phyloP scores from a whole-genome alignment of 148 eudicot species.

The Hydrangea macrophylla region DNA sequence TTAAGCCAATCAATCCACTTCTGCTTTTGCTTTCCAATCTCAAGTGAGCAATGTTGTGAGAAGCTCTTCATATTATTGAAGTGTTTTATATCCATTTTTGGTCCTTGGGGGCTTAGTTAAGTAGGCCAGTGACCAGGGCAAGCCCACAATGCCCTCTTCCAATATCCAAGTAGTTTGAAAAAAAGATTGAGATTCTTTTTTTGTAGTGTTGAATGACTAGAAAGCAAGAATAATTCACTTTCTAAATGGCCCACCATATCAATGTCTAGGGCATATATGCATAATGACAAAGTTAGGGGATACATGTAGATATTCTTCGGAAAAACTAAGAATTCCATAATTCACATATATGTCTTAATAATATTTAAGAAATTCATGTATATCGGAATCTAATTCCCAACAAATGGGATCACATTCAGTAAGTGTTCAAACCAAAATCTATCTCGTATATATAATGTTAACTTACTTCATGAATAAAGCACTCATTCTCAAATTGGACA shows the following conservation, averaged over 20 bases:
- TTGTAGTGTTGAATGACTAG: background rate
- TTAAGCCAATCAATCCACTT: constrained; percentile 9
- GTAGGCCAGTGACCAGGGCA: constrained; percentile 7
- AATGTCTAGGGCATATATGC: background rate
- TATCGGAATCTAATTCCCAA: too few species aligned
- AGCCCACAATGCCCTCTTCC: constrained; percentile 1
- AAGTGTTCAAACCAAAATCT: too few species aligned
- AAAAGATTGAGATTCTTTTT: constrained; percentile 3
- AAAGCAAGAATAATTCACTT: background rate
- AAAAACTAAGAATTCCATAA: too few species aligned
- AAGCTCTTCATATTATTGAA: background rate
- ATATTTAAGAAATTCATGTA: too few species aligned
- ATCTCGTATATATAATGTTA: too few species aligned
- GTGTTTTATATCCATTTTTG: constrained; percentile 16
- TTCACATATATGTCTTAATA: too few species aligned
- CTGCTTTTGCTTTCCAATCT: background rate
- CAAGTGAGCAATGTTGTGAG: constrained; percentile 1
- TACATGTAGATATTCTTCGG: too few species aligned
- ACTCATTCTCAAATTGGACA: too few species aligned
- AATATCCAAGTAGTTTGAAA: background rate
- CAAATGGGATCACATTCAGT: too few species aligned
- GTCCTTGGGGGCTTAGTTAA: background rate
- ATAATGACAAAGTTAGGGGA: too few species aligned
- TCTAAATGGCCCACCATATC: background rate
- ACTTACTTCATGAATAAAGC: too few species aligned